A percentile compares a stretch with the other conserved stretches of the same genome.
These are phyloP conservation scores for Vinca minor DNA, from an alignment of 257 asterid genomes.

Conservation along the genomic window DNA sequence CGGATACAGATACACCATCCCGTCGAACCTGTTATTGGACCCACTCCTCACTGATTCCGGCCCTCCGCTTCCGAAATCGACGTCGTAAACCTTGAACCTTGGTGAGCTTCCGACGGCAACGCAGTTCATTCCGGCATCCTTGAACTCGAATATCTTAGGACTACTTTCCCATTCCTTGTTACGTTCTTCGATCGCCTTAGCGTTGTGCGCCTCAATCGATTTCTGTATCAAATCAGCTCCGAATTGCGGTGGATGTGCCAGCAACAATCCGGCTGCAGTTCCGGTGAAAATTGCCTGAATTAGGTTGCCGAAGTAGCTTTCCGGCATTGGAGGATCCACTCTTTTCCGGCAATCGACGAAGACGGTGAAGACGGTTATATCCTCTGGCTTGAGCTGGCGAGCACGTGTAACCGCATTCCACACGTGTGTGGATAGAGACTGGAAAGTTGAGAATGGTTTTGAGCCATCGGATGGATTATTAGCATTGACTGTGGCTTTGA, in stretches of 20 bases:
- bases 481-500: slow-evolving; percentile 56
- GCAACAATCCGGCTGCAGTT: slow-evolving; percentile 64
- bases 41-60: slow-evolving; percentile 97
- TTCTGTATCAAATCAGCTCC: slow-evolving; percentile 66
- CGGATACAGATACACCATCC: slow-evolving; percentile 90
- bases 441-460: slow-evolving; percentile 72
- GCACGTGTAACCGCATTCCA: slow-evolving; percentile 93
- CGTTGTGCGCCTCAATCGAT: slow-evolving; percentile 61
- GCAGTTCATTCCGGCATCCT: slow-evolving; percentile 92
- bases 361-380: slow-evolving; percentile 89
- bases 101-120: slow-evolving; percentile 99
- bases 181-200: slow-evolving; percentile 53
- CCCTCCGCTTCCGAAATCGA: slow-evolving; percentile 85
- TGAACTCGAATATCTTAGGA: slow-evolving; percentile 72
- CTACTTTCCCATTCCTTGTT: slow-evolving; percentile 83
- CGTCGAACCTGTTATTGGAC: slow-evolving; percentile 82
- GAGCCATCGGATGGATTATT: slow-evolving; percentile 24
- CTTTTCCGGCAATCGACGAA: slow-evolving; percentile 85
- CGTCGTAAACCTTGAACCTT: slow-evolving; percentile 83
- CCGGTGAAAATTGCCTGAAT: slow-evolving; percentile 96
- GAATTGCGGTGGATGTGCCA: slow-evolving; percentile 44
- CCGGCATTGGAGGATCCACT: slow-evolving; percentile 92
- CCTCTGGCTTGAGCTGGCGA: slow-evolving; percentile 63
- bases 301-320: slow-evolving; percentile 85
- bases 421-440: slow-evolving; percentile 82